Evolutionary conservation across 1,284 basidiomycete species (phyloP).

Genomic region (Tilletia walkeri): DNA sequence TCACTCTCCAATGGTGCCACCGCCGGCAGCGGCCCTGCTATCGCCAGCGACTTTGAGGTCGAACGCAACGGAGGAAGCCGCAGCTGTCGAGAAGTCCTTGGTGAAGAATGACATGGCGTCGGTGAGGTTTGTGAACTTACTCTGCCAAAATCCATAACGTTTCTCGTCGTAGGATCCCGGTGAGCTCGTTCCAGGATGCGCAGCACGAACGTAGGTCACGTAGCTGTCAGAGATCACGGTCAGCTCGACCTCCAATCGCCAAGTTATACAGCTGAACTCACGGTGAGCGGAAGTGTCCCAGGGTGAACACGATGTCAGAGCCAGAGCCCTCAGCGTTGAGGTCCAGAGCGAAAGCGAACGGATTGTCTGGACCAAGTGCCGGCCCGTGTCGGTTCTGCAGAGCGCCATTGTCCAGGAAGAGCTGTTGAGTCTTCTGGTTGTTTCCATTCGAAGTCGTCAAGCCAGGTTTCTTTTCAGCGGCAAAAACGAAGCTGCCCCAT

Average conservation of each 20-base stretch:
- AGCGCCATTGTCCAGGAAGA: constrained; percentile 42
- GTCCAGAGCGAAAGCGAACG: constrained; percentile 47
- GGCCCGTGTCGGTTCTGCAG: constrained; percentile 38
- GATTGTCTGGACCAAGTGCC: constrained; percentile 43
- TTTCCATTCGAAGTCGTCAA: constrained; percentile 45
- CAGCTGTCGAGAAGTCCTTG: constrained; percentile 68
- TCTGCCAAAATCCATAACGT: constrained; percentile 50
- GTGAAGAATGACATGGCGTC: constrained; percentile 57
- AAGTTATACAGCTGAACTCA: neutral
- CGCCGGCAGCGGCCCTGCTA: constrained; percentile 40
- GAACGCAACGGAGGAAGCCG: constrained; percentile 56
- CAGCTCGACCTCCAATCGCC: neutral
- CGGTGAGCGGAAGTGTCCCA: constrained; percentile 45
- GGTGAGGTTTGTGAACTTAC: constrained; percentile 53
- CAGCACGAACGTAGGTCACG: constrained; percentile 40
- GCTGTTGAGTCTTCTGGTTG: constrained; percentile 43
- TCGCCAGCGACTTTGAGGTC: constrained; percentile 44
- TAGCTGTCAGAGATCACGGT: constrained; percentile 19
- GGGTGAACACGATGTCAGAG: constrained; percentile 40
- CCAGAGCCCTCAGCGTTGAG: constrained; percentile 37
- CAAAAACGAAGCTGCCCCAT: constrained; percentile 50
- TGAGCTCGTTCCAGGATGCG: constrained; percentile 16
- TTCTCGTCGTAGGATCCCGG: constrained; percentile 40
- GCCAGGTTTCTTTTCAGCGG: constrained; percentile 38
- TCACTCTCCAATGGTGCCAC: constrained; percentile 36